These are phyloP conservation scores for Xylariaceae sp. DNA, from an alignment of 2,329 filamentous ascomycete genomes.

Conservation along the genomic window DNA sequence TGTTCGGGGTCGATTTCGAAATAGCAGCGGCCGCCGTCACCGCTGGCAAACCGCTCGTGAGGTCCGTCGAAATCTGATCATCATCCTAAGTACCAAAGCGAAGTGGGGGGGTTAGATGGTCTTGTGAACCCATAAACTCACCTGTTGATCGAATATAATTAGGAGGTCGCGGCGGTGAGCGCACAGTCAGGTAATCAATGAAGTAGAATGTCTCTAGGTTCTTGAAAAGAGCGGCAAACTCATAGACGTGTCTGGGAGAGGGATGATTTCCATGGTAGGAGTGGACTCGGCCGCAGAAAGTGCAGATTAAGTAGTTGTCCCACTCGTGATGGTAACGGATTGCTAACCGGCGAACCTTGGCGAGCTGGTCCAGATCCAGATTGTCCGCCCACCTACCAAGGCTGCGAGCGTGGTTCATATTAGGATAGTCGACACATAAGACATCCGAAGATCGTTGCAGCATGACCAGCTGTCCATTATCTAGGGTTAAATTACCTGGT, in stretches of 20 bases:
- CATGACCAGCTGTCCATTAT: constrained; percentile 24
- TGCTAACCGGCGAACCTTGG: constrained; percentile 37
- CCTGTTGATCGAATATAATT: constrained; percentile 10
- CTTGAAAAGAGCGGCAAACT: constrained; percentile 39
- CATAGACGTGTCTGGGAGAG: constrained; percentile 40
- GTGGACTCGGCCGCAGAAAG: constrained; percentile 33
- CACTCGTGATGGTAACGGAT: constrained; percentile 41
- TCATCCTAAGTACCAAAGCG: constrained; percentile 8
- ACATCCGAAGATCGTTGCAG: constrained; percentile 27
- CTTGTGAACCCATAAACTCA: constrained; percentile 10
- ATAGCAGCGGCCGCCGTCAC: constrained; percentile 27
- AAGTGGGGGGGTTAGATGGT: neutral
- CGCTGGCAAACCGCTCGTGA: constrained; percentile 28
- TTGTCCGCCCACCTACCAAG: constrained; percentile 26
- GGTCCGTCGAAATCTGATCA: constrained; percentile 11
- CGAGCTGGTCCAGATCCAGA: constrained; percentile 26
- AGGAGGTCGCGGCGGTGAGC: constrained; percentile 21
- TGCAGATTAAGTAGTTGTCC: constrained; percentile 34
- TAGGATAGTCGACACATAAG: constrained; percentile 31
- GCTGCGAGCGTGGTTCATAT: constrained; percentile 14
- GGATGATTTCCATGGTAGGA: constrained; percentile 24
- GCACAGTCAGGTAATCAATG: constrained; percentile 40
- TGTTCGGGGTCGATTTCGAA: constrained; percentile 32
- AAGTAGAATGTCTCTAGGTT: constrained; percentile 42
- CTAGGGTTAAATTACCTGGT: constrained; percentile 24